Conservation (phyloP, 257 asterid genomes). For the Solanum acaule region DNA sequence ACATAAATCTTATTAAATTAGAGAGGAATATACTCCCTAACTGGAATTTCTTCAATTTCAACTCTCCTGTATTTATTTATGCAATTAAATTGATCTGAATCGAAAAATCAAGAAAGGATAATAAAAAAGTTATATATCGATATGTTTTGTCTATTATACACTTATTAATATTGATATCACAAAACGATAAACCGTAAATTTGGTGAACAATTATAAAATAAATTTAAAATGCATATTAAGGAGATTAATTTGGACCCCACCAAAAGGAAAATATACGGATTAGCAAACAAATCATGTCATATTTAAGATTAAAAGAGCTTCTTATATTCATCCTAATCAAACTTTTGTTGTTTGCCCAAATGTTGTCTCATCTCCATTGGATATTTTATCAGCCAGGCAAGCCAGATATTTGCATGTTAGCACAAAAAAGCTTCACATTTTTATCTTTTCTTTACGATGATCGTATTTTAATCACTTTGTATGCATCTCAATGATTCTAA, state of each 20-base stretch:
- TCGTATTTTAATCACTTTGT: rapidly evolving
- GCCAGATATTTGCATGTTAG: neutral
- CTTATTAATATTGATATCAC: neutral
- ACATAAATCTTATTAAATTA: neutral
- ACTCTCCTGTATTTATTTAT: too few species aligned
- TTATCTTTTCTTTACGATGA: neutral
- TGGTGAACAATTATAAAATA: neutral
- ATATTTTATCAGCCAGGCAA: neutral
- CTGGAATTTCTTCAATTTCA: neutral
- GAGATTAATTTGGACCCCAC: neutral
- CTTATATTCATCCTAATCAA: slow-evolving; percentile 11
- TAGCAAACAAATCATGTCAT: slow-evolving; percentile 3
- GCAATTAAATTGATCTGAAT: neutral
- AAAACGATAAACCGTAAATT: neutral
- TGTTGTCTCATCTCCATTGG: neutral
- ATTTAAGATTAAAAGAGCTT: slow-evolving; percentile 1
- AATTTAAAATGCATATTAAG: neutral
- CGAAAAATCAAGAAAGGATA: neutral
- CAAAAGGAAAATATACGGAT: neutral
- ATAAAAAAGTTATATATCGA: neutral
- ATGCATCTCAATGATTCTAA: neutral
- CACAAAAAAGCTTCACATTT: neutral
- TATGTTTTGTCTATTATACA: neutral
- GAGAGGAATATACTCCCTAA: neutral
- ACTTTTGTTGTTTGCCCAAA: neutral